These are phyloP conservation scores for Hanseniaspora clermontiae DNA, from an alignment of 805 yeast genomes.

Conservation along the genomic window DNA sequence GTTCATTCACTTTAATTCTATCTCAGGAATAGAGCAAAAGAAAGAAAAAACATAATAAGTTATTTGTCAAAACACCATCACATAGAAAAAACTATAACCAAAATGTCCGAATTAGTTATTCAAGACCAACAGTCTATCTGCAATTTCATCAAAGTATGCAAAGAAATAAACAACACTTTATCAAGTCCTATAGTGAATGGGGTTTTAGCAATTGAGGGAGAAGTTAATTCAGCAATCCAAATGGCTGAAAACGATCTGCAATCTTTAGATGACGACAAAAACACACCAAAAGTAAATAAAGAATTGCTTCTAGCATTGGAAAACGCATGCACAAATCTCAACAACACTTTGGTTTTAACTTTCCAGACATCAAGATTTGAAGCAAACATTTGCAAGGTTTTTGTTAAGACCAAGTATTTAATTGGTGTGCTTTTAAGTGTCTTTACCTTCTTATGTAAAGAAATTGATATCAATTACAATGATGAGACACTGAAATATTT, in stretches of 20 bases:
- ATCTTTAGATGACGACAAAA: constrained; percentile 20
- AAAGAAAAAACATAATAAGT: too few species aligned
- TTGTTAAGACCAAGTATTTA: constrained; percentile 24
- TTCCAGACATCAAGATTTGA: constrained; percentile 19
- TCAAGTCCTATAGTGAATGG: constrained; percentile 1
- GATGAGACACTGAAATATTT: constrained; percentile 26
- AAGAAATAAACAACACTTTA: constrained; percentile 19
- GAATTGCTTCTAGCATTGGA: constrained; percentile 22
- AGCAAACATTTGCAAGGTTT: background rate
- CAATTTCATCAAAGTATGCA: constrained; percentile 17
- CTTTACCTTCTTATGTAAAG: constrained; percentile 17
- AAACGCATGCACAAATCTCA: constrained; percentile 25
- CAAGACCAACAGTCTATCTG: background rate
- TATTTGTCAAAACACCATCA: background rate
- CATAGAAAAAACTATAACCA: background rate
- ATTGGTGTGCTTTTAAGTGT: constrained; percentile 25
- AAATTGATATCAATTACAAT: constrained; percentile 23
- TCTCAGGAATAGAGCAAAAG: too few species aligned
- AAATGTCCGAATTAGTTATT: background rate
- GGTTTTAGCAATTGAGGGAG: constrained; percentile 3
- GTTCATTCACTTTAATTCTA: too few species aligned
- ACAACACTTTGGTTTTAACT: constrained; percentile 29
- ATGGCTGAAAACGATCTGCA: constrained; percentile 26
- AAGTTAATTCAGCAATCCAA: constrained; percentile 22
- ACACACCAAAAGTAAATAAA: constrained; percentile 16